Evolutionary conservation across 2,329 filamentous ascomycete species (phyloP), one percentile per base, ranked within the genome.

Genomic region (Berkeleyomyces basicola): DNA sequence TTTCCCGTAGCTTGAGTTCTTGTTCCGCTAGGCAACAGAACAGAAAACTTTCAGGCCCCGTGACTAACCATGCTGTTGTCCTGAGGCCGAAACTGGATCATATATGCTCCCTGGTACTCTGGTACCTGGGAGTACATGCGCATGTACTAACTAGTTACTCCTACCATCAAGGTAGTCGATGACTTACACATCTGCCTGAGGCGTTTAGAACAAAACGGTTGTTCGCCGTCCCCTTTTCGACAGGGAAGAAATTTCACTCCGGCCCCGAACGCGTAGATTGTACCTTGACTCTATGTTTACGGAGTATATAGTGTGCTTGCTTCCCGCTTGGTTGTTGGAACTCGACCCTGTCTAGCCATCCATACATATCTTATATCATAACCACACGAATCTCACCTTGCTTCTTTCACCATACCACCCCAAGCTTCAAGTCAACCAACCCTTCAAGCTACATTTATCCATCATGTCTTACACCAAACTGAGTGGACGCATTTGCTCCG

Each of bases 401-500:
- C 33, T 55, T 55, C 16, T 7, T 31, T 16, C 33, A 37, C n/a
- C 51, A 39, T n/a, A 55, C 51, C n/a, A 33, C 9, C 51, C 37
- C n/a, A 16, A 37, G 33, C 51, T 55, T 11, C n/a, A 11, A 37
- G 14, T 2, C 10, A 3, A 39, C 7, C 9, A 10, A 39, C 23
- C 23, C 23, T 23, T 37, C 33, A 39, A 55, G 7, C 10, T 11
- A 39, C 33, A 14, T 36, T 39, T 14, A 39, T 31, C 51, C 14
- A 55, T 55, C 11, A 55, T 55, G 51, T 39, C 51, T 55, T 55
- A 55, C 11, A 55, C 10, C 11, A 55, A 55, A 23, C 51, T 55
- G 14, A n/a, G 51, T 3, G 51, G 51, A 7, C 51, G 62, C 9
- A 47, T 65, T 10, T 64, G 51, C 58, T 57, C 63, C 44, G 58